Base-by-base conservation (phyloP, 1,284 basidiomycete species). In the Exobasidium rhododendri region DNA sequence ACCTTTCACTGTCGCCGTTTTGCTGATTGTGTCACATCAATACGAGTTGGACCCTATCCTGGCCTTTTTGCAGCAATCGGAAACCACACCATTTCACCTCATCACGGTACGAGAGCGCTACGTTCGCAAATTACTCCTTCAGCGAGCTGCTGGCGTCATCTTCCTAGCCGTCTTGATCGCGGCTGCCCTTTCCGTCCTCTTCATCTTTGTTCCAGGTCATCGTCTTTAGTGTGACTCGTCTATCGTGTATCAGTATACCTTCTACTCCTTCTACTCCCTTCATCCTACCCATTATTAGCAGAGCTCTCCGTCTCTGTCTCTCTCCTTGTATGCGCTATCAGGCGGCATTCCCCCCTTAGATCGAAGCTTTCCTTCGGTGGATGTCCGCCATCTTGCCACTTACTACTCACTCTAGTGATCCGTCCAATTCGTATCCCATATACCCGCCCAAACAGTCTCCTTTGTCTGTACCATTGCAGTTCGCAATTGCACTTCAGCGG, bases 1-100 rank as follows among this genome's bases (percentile, higher is more conserved):
- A 32, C 94, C 94, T 0, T 97, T 96, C 81, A 84, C 89, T n/a
- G 81, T 97, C 70, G 91, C 94, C 56, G 83, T 91, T 72, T 87
- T 94, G 69, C 89, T 91, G 82, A 86, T 98, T 65, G 85, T 97
- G 61, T 91, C 92, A 24, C 91, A 96, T 77, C 91, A 94, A 81
- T 98, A 98, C 82, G 92, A 94, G 80, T 87, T 97, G 59, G 94
- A 97, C 80, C 94, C 94, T 2, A 83, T 97, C 70, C 74, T 85
- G 50, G 82, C 81, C 11, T 62, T 83, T 17, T 69, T 82, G 47
- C 73, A 77, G 40, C 77, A 70, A 80, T 83, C 53, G 75, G 70
- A 81, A 64, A 76, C 74, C 47, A 81, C 92, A 13, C 93, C 94
- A 1, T 97, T 97, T 86, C 87, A 90, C 59, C 89, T 91, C 4